Evolutionary conservation across 176 grass and related monocot genomes (phyloP).

Genomic region (Puccinellia tenuiflora): DNA sequence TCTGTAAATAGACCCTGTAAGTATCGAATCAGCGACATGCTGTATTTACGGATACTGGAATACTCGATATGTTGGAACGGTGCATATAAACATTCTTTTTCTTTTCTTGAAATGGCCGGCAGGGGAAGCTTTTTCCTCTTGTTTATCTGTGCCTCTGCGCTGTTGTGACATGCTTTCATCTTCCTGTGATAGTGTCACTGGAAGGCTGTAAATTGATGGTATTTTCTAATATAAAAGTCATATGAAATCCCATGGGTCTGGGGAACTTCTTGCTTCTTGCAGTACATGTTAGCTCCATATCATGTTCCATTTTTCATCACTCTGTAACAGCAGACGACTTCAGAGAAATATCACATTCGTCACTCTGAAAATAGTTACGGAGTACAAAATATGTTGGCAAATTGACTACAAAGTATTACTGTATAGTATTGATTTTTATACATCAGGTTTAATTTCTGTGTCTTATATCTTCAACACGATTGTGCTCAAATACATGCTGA

Average conservation of each 20-base stretch:
- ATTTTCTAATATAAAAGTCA: conserved; percentile 30
- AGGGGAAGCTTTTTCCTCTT: neutral
- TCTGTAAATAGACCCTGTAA: conserved; percentile 42
- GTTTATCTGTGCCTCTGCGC: neutral
- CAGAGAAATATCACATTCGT: neutral
- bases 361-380: neutral
- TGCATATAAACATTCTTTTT: conserved; percentile 40
- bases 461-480: neutral
- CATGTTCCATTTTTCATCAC: neutral
- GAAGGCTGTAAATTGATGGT: conserved; percentile 32
- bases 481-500: neutral
- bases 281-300: neutral
- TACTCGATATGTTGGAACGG: conserved; percentile 25
- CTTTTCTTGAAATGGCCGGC: conserved; percentile 19
- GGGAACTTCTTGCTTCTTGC: neutral
- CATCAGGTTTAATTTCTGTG: too few species aligned
- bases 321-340: too few species aligned
- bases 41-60: neutral
- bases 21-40: conserved; percentile 4
- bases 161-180: conserved; percentile 1
- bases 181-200: neutral
- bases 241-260: conserved; percentile 13
- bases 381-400: neutral
- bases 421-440: too few species aligned
- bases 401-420: neutral